These are phyloP conservation scores for Geranium rotundifolium DNA, from an alignment of 345 rosid genomes.

Conservation along the genomic window DNA sequence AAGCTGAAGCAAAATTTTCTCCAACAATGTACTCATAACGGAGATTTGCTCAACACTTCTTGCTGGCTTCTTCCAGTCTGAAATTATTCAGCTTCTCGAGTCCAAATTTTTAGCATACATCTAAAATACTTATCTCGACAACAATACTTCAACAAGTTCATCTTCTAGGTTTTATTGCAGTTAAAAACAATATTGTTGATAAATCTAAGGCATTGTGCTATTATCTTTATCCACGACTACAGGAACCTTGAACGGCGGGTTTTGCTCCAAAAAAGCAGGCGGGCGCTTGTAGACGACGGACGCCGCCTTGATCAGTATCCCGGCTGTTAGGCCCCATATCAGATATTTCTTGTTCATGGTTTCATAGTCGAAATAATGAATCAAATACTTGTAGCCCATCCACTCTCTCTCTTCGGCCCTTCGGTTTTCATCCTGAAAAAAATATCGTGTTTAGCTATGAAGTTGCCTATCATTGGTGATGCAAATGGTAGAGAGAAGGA, in stretches of 20 bases:
- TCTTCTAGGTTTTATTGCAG: neutral
- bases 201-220: constrained; percentile 7
- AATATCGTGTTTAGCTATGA: neutral
- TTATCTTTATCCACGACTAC: constrained; percentile 6
- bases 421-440: constrained; percentile 40
- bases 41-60: neutral
- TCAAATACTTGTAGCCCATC: constrained; percentile 37
- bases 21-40: neutral
- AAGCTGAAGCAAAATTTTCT: neutral
- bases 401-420: constrained; percentile 40
- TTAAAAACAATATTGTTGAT: neutral
- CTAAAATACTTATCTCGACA: neutral
- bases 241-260: constrained; percentile 32
- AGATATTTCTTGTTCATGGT: constrained; percentile 17
- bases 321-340: constrained; percentile 71
- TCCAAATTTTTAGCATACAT: neutral
- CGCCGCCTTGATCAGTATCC: constrained; percentile 47
- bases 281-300: constrained; percentile 39
- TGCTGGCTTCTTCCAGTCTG: too few species aligned
- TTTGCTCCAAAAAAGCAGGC: constrained; percentile 47
- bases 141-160: neutral
- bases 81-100: too few species aligned
- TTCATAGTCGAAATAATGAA: constrained; percentile 45
- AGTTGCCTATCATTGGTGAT: neutral
- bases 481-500: neutral